A percentile compares a stretch with the other conserved stretches of the same genome.
These are phyloP conservation scores for Coemansia sp. DNA, from an alignment of 192 early-diverging fungal genomes.

Conservation along the genomic window DNA sequence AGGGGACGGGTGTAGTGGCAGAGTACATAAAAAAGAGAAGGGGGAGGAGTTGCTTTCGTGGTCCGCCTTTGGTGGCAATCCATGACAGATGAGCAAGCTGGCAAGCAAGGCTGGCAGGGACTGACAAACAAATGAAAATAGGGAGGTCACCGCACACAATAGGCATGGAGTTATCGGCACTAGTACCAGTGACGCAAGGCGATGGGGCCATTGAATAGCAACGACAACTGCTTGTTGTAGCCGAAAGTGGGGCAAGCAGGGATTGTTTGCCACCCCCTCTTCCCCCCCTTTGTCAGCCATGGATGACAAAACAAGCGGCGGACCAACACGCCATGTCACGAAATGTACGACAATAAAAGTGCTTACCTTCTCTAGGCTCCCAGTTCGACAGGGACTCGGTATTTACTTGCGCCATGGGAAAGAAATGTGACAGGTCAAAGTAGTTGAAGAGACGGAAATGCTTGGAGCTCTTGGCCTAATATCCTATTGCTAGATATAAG, in stretches of 20 bases:
- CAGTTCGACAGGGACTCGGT: neutral
- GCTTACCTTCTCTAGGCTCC: conserved; percentile 9
- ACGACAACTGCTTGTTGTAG: neutral
- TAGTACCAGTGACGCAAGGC: conserved; percentile 6
- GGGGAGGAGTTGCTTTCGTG: neutral
- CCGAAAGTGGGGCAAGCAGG: neutral
- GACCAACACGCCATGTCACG: conserved; percentile 1
- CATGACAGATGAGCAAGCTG: neutral
- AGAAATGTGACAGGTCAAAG: neutral
- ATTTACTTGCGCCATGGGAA: neutral
- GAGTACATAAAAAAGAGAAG: neutral
- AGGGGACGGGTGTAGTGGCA: conserved; percentile 2
- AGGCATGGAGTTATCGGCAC: conserved; percentile 2
- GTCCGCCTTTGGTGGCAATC: neutral
- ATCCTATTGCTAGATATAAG: neutral
- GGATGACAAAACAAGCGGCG: neutral
- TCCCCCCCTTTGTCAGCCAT: neutral
- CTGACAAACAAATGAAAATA: neutral
- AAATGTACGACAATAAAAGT: neutral
- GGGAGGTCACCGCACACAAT: conserved; percentile 3
- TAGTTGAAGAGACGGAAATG: neutral
- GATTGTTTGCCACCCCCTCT: conserved; percentile 2
- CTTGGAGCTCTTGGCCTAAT: neutral
- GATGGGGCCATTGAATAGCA: neutral
- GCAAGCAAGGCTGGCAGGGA: neutral